Evolutionary conservation across 768 basidiomycete genomes (phyloP), one percentile per base, ranked within the genome.

Genomic region (Thelephora ganbajun): DNA sequence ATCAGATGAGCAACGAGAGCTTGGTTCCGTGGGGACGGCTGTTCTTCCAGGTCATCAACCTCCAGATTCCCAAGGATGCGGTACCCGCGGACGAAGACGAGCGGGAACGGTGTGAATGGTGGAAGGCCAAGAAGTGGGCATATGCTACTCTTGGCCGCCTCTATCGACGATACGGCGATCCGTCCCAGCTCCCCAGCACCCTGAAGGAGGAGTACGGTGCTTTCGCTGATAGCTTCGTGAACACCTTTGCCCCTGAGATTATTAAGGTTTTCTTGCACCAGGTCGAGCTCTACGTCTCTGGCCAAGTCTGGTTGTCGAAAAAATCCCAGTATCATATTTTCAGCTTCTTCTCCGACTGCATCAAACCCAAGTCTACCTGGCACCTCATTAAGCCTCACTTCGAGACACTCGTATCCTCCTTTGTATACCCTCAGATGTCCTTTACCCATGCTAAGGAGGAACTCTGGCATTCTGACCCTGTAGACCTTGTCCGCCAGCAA

Each of bases 341-440:
- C 62, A 71, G 74, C 46, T 93, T 90, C 69, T 80, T 93, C 57
- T 84, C 80, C 6, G 86, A 90, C 59, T 93, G 91, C 55, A 77
- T 94, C 55, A 93, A 93, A 66, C 91, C 91, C 12, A 90, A 88
- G 58, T 76, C 86, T n/a, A 94, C 88, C 4, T 93, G 90, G 89
- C 65, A 70, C 2, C 71, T 87, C 34, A 74, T 94, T 59, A 91
- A 91, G 62, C 89, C 89, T 18, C 90, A 89, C 56, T 76, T 84
- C 34, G 72, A 85, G 58, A 76, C 66, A 2, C 74, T 93, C 4
- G 75, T 92, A n/a, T 78, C 82, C 7, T 72, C 69, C 34, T 90
- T 91, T 55, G 79, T 84, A 16, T 93, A 91, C 71, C 88, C 91
- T 26, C 83, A 87, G 57, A 73, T 94, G 22, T 83, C 78, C 18